These are phyloP conservation scores for Paramecium caudatum DNA, from an alignment of 73 alveolate genomes.

Conservation along the genomic window DNA sequence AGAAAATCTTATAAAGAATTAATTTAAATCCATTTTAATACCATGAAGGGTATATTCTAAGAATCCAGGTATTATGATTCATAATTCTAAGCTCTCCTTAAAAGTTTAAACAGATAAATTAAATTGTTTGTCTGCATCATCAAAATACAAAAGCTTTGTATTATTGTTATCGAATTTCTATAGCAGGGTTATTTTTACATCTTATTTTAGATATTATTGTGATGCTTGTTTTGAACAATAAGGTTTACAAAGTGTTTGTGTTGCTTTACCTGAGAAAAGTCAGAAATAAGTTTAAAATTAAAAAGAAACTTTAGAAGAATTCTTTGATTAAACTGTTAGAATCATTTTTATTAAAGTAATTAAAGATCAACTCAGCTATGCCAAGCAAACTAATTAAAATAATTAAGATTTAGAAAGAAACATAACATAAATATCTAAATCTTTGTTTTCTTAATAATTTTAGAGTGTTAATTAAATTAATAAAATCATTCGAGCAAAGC, in stretches of 20 bases:
- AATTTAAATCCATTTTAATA: conserved; percentile 18
- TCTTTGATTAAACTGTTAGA: neutral
- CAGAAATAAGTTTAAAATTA: neutral
- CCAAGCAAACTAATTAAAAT: neutral
- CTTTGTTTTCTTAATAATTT: neutral
- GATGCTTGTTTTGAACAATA: neutral
- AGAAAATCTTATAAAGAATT: conserved; percentile 32
- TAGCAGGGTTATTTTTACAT: neutral
- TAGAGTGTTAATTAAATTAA: neutral
- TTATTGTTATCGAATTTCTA: neutral
- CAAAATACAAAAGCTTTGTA: conserved; percentile 3
- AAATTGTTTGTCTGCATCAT: conserved; percentile 1
- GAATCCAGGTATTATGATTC: neutral
- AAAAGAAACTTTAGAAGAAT: conserved; percentile 33
- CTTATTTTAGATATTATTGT: neutral
- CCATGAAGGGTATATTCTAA: conserved; percentile 25
- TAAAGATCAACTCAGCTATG: conserved; percentile 9
- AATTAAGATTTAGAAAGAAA: neutral
- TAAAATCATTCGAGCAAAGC: neutral
- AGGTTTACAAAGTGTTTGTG: neutral
- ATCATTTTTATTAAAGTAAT: conserved; percentile 5
- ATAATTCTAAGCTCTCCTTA: conserved; percentile 31
- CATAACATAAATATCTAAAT: neutral
- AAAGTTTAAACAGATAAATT: neutral
- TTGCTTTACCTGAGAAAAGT: conserved; percentile 33